Conservation (phyloP, 192 early-diverging fungal species). For the Dispira parvispora region DNA sequence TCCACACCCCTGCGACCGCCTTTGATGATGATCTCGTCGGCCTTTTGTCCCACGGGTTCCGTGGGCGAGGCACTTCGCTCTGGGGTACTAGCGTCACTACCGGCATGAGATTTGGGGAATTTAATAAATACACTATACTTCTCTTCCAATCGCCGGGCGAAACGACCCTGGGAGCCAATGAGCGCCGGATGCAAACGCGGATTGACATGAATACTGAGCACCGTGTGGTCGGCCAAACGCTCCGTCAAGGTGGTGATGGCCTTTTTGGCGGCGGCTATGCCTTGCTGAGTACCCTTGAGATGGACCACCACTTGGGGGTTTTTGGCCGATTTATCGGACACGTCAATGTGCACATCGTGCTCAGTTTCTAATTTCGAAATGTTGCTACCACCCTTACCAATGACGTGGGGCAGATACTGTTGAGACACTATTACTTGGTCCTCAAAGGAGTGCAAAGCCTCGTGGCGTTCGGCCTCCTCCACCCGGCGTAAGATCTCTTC, state of each 20-base stretch:
- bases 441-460: conserved; percentile 49
- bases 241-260: conserved; percentile 50
- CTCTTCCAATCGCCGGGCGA: conserved; percentile 57
- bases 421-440: conserved; percentile 57
- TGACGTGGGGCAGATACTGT: conserved; percentile 48
- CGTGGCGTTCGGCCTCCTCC: conserved; percentile 50
- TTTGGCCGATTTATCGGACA: conserved; percentile 24
- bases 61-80: conserved; percentile 13
- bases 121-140: conserved; percentile 53
- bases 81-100: conserved; percentile 29
- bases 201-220: conserved; percentile 33
- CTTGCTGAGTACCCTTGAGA: conserved; percentile 61
- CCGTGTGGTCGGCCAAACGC: conserved; percentile 45
- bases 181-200: conserved; percentile 48
- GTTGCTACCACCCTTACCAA: conserved; percentile 78
- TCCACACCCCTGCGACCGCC: conserved; percentile 72
- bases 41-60: conserved; percentile 8
- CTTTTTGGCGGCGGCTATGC: conserved; percentile 52
- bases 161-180: conserved; percentile 50
- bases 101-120: conserved; percentile 41
- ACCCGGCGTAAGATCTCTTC: conserved; percentile 47
- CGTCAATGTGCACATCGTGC: conserved; percentile 54
- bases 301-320: conserved; percentile 23
- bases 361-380: conserved; percentile 64
- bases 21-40: conserved; percentile 60